These are phyloP conservation scores for Yueomyces sp. DNA, from an alignment of 805 yeast species.

Conservation along the genomic window DNA sequence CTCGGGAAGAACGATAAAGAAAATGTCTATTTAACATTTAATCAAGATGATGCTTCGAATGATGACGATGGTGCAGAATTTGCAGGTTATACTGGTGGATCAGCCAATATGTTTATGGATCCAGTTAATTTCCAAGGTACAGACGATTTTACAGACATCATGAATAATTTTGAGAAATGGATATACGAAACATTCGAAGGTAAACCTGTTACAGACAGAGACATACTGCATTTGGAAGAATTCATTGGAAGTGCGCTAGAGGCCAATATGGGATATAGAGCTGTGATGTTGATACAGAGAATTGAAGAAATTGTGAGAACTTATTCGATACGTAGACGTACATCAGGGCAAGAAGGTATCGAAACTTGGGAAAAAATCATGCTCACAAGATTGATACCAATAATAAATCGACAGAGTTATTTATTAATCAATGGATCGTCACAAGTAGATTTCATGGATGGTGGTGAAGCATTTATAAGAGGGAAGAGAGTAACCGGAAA, in stretches of 20 bases:
- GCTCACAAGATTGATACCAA: neutral
- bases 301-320: neutral
- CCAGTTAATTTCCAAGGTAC: conserved; percentile 23
- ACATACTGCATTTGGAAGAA: conserved; percentile 13
- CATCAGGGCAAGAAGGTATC: neutral
- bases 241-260: neutral
- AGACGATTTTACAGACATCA: conserved; percentile 24
- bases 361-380: neutral
- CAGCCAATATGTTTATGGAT: neutral
- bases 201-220: conserved; percentile 29
- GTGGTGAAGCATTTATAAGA: too few relatives aligned
- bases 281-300: neutral
- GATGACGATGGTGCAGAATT: too few relatives aligned
- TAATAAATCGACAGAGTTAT: neutral
- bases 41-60: too few relatives aligned
- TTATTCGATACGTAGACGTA: neutral
- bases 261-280: neutral
- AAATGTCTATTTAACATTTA: neutral
- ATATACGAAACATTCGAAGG: conserved; percentile 17
- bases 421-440: too few relatives aligned
- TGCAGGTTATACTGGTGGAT: neutral
- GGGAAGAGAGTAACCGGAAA: too few relatives aligned
- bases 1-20: neutral
- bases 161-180: conserved; percentile 27
- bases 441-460: too few relatives aligned